Base-by-base conservation (phyloP, 192 early-diverging fungal species). In the Coemansia sp. region DNA sequence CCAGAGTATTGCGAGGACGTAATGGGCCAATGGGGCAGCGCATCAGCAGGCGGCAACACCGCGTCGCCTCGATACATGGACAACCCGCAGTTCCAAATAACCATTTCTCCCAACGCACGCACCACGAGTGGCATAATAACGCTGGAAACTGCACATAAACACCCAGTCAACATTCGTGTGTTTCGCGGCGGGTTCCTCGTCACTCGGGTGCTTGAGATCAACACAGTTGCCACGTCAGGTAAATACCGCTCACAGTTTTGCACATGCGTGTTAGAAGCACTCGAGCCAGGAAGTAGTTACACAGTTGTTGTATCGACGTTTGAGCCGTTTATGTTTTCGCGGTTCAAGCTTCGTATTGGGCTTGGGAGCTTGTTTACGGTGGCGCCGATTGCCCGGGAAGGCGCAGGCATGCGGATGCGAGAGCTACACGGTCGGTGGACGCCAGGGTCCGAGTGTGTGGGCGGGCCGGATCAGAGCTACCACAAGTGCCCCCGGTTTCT, bases 71-170 rank as follows among this genome's bases (percentile, higher is more conserved):
- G 85, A 3, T 93, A 87, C 66, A 61, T 88, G 55, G 85, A 87
- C 65, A 95, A 95, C 63, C 93, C 93, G 23, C 89, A 92, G 70
- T 95, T 88, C 75, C 75, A 80, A 38, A 54, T 95, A 5, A 82
- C 83, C 2, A 82, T 92, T 9, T 58, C 80, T 6, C 53, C 23
- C 49, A 26, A 23, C 10, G 14, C 16, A 12, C 43, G 22, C 22
- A 47, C 27, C n/a, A 45, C 57, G 17, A 57, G 56, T 21, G 75
- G 79, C 12, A 51, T 76, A 23, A 64, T 90, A 22, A 87, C 88
- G 85, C 72, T 93, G 7, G 91, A 93, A 52, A 85, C 88, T 1
- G 83, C 85, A 5, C 85, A 86, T 64, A 71, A 77, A 23, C 85
- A 83, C 56, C 85, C 88, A 12, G 77, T 92, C 14, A 87, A 93